These are phyloP conservation scores for Scutellaria barbata DNA, from an alignment of 257 asterid species.

Conservation along the genomic window DNA sequence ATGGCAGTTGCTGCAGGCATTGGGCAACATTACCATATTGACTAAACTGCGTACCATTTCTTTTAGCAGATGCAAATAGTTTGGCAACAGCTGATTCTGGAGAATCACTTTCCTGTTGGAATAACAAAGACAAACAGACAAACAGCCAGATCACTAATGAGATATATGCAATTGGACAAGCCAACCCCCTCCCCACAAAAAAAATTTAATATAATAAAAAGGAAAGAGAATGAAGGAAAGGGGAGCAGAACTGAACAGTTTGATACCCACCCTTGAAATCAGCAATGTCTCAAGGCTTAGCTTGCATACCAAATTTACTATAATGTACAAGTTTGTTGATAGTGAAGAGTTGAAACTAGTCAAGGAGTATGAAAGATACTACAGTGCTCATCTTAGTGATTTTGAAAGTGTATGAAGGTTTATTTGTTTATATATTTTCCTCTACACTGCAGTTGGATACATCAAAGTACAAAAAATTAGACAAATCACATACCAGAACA, in stretches of 20 bases:
- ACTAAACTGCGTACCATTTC: constrained; percentile 51
- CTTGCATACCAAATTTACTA: not conserved
- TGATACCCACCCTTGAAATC: no score
- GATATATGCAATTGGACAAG: not conserved
- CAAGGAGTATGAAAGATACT: constrained; percentile 5
- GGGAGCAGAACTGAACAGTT: not conserved
- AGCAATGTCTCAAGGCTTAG: not conserved
- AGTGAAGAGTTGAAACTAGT: not conserved
- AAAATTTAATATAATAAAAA: not conserved
- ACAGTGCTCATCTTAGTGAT: constrained; percentile 2
- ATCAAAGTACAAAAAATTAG: not conserved
- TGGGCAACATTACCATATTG: constrained; percentile 62
- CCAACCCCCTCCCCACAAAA: not conserved
- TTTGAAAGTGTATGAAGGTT: not conserved
- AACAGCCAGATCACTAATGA: constrained; percentile 23
- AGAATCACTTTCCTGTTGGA: constrained; percentile 72
- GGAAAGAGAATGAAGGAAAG: not conserved
- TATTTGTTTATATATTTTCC: not conserved
- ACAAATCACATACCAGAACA: not conserved
- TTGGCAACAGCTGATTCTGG: constrained; percentile 91
- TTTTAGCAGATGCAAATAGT: constrained; percentile 78
- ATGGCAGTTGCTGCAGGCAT: constrained; percentile 85
- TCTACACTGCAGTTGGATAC: not conserved
- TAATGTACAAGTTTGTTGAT: constrained; percentile 6
- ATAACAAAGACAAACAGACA: constrained; percentile 20